A percentile compares a stretch with the other conserved stretches of the same genome.
Conservation (phyloP, 495 filamentous ascomycete genomes). For the Neurospora sp. region DNA sequence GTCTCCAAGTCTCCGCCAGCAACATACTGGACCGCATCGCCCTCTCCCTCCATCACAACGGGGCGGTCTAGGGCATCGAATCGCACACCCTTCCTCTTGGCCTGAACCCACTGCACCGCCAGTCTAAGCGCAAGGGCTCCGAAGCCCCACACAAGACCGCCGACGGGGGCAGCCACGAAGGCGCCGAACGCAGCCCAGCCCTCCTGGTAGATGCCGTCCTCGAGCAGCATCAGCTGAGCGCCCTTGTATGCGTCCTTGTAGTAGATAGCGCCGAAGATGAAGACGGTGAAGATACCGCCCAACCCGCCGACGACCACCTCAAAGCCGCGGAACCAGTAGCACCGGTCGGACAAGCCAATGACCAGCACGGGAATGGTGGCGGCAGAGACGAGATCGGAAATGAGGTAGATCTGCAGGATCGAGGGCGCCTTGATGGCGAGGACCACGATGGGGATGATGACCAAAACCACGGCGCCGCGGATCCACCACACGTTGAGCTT, state of each 20-base stretch:
- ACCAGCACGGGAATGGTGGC: constrained; percentile 58
- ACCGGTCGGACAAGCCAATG: constrained; percentile 49
- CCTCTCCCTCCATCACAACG: constrained; percentile 11
- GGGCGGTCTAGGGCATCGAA: constrained; percentile 59
- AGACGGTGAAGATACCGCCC: constrained; percentile 63
- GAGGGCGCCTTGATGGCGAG: constrained; percentile 60
- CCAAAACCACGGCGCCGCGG: constrained; percentile 49
- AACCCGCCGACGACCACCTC: constrained; percentile 63
- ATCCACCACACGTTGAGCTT: constrained; percentile 60
- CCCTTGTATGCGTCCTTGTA: constrained; percentile 52
- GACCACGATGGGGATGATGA: constrained; percentile 61
- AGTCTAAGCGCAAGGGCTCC: constrained; percentile 48
- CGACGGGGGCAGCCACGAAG: constrained; percentile 67
- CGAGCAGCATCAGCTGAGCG: constrained; percentile 56
- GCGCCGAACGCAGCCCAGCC: constrained; percentile 72
- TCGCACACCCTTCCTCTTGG: constrained; percentile 39
- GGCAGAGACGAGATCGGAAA: constrained; percentile 63
- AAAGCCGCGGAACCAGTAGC: constrained; percentile 65
- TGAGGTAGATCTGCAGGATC: constrained; percentile 67
- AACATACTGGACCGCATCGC: constrained; percentile 10
- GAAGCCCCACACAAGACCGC: constrained; percentile 58
- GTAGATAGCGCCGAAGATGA: constrained; percentile 65
- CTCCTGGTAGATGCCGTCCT: constrained; percentile 55
- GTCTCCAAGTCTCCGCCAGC: constrained; percentile 4
- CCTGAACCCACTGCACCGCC: constrained; percentile 37